Evolutionary conservation across 2,329 filamentous ascomycete genomes (phyloP).

Genomic region (Stagonosporopsis rhizophila): DNA sequence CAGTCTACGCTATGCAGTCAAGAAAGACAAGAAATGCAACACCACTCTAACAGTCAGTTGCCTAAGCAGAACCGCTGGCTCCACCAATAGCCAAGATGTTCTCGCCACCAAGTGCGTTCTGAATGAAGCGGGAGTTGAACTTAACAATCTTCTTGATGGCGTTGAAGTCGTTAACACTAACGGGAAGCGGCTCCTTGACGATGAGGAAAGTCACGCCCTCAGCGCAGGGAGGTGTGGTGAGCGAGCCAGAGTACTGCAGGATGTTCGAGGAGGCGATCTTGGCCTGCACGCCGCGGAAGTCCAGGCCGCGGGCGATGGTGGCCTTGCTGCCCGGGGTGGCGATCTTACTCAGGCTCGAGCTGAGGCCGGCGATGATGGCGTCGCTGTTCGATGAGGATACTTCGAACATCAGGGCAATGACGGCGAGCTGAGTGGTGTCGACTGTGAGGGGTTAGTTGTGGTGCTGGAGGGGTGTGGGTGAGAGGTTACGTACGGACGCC

Average conservation of each 20-base stretch:
- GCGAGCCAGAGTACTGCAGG: slow-evolving; percentile 63
- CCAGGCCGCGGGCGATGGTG: slow-evolving; percentile 46
- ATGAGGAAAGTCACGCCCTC: slow-evolving; percentile 65
- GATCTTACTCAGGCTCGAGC: slow-evolving; percentile 49
- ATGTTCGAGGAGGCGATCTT: slow-evolving; percentile 51
- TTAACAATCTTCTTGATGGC: slow-evolving; percentile 60
- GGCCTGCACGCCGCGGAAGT: slow-evolving; percentile 53
- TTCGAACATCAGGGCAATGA: slow-evolving; percentile 54
- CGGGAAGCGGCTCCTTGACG: slow-evolving; percentile 55
- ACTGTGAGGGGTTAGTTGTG: slow-evolving; percentile 28
- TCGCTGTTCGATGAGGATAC: slow-evolving; percentile 45
- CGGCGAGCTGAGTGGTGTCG: slow-evolving; percentile 47
- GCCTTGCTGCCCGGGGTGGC: slow-evolving; percentile 49
- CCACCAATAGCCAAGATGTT: slow-evolving; percentile 52
- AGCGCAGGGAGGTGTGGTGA: slow-evolving; percentile 69
- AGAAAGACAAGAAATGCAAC: background rate
- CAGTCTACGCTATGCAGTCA: background rate
- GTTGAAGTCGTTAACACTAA: slow-evolving; percentile 60
- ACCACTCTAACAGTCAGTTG: background rate
- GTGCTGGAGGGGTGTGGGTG: background rate
- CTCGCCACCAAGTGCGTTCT: slow-evolving; percentile 56
- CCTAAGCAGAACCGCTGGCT: slow-evolving; percentile 13
- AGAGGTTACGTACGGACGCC: slow-evolving; percentile 47
- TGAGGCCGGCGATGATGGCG: slow-evolving; percentile 40
- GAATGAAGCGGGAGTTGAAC: slow-evolving; percentile 64